Evolutionary conservation across 176 grass and related monocot species (phyloP), one percentile per base, ranked within the genome.

Genomic region (Cocos nucifera): DNA sequence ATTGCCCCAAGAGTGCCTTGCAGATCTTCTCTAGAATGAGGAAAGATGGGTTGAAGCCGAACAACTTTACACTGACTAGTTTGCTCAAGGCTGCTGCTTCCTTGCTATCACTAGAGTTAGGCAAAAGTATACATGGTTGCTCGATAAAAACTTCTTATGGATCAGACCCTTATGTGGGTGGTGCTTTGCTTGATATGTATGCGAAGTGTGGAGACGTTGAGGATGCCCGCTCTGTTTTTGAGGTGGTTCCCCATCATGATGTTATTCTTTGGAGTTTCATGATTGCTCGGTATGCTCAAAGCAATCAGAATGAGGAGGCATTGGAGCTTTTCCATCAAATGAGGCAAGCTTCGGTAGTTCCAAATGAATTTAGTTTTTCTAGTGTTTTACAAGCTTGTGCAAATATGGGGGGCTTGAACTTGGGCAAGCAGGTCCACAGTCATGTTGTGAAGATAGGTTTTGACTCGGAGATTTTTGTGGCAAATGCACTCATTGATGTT

Each of bases 401-500:
- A 61, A 79, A 54, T 48, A 28, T 44, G 19, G 44, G 19, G 16
- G 26, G 24, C 63, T 61, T 60, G 62, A 5, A 72, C 50, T 32
- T 73, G 70, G 69, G 59, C 21, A 59, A 30, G 51, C 61, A 73
- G 73, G 29, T 73, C 51, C 77, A 71, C 14, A 18, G 69, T n/a
- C 61, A 64, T 73, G 70, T 63, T 39, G 19, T 63, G 52, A 91
- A 91, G 66, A 53, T 91, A 52, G 83, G 83, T 5, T 59, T 80
- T 49, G 83, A 78, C 63, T 77, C 53, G 56, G 83, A 91, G 26
- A 52, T 91, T 57, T 91, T 83, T 71, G 72, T 91, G 74, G 78
- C 64, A 22, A 91, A 91, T 65, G 69, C 87, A 49, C 66, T 91
- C 6, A 86, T 86, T 60, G 83, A 91, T 77, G 53, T 86, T 75